These are phyloP conservation scores for Penicillium palitans DNA, from an alignment of 2,329 filamentous ascomycete genomes.

Conservation along the genomic window DNA sequence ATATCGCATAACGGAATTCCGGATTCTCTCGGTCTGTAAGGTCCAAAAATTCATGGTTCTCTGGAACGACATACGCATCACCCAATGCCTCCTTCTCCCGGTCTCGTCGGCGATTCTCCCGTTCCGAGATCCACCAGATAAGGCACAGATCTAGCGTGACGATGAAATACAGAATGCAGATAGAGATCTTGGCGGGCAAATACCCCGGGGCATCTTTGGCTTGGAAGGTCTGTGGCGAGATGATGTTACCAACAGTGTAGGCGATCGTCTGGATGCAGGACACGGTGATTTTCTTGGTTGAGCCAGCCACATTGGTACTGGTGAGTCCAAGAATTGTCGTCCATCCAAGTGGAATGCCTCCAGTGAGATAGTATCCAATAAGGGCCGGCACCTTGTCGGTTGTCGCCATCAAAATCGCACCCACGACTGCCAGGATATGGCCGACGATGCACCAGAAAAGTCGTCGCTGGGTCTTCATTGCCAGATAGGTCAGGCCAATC, in stretches of 20 bases:
- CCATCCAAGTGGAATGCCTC: constrained; percentile 43
- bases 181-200: constrained; percentile 31
- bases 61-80: constrained; percentile 26
- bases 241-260: constrained; percentile 46
- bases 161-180: constrained; percentile 29
- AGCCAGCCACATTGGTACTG: constrained; percentile 40
- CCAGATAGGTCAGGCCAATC: constrained; percentile 39
- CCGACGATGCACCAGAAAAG: constrained; percentile 39
- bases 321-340: constrained; percentile 42
- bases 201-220: constrained; percentile 35
- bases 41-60: constrained; percentile 38
- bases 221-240: constrained; percentile 46
- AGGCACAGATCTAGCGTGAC: constrained; percentile 33
- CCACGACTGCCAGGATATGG: constrained; percentile 39
- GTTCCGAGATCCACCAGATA: constrained; percentile 32
- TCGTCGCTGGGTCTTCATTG: constrained; percentile 39
- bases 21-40: constrained; percentile 29
- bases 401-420: constrained; percentile 43
- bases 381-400: constrained; percentile 39
- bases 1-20: constrained; percentile 29
- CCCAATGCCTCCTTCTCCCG: constrained; percentile 27
- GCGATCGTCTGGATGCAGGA: constrained; percentile 38
- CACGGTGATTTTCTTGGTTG: constrained; percentile 41
- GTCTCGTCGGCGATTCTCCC: constrained; percentile 33
- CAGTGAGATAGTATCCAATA: constrained; percentile 42